Base-by-base conservation (phyloP, 1,139 yeast species). In the Hemisphaericaspora subhashii region DNA sequence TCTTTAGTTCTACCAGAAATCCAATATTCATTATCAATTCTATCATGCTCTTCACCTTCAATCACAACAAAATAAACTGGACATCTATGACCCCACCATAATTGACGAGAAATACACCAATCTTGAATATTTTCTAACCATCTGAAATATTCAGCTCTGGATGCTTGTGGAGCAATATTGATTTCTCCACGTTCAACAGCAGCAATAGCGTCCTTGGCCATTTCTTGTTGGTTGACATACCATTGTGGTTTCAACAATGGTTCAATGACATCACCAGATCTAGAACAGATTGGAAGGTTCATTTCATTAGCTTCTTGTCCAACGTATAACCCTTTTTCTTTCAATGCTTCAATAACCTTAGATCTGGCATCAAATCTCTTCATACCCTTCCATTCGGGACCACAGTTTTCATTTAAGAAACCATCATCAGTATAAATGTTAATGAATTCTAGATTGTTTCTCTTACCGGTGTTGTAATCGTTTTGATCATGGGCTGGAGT, bases 1-100 rank as follows among this genome's bases (percentile, higher is more conserved):
- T 78, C 90, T 40, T 76, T 61, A 47, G 66, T 69, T 66, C 95
- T 81, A 48, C 96, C 98, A 42, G 97, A 87, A 56, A 92, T 80
- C 98, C 98, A 92, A 70, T 74, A 84, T 34, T 76, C 68, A 52
- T 84, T 87, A 58, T 84, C 85, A 51, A 75, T 68, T 44, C 67
- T 62, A 54, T 79, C 85, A 47, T 77, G 74, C 26, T 66, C 70
- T 54, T 78, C 76, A 41, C 92, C 94, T 58, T 88, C 96, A 43
- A 88, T 69, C 39, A 74, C 71, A 46, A 90, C 88, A 53, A 88
- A 88, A 69, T 94, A 92, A 36, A 87, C 96, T 17, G 98, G 98
- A 67, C 96, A 88, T 72, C 98, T 83, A 72, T 92, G 98, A 51
- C 98, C 98, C 98, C 98, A 92, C 98, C 98, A 92, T 58, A 92